Conservation (phyloP, 148 eudicot species). For the Rhododendron simsii region DNA sequence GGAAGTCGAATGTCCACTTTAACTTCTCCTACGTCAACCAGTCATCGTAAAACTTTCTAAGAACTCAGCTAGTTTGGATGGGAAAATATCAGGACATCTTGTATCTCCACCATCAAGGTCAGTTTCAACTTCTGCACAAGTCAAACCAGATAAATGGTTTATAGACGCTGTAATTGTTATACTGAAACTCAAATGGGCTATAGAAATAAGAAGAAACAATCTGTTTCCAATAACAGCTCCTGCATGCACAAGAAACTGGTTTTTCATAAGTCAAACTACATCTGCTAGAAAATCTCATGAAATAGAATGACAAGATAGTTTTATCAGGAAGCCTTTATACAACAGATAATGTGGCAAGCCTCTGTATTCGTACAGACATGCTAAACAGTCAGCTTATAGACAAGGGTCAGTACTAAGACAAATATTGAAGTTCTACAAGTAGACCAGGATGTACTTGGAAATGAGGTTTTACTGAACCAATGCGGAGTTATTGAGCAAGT, state of each 20-base stretch:
- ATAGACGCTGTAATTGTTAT: background rate
- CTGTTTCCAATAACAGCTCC: background rate
- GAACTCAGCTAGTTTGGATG: background rate
- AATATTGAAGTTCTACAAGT: background rate
- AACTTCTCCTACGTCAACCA: background rate
- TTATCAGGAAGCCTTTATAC: background rate
- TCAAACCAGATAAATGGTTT: background rate
- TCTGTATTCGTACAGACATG: background rate
- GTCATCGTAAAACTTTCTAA: background rate
- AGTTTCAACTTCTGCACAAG: background rate
- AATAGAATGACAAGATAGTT: background rate
- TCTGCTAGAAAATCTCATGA: background rate
- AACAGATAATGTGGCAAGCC: background rate
- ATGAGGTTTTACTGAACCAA: background rate
- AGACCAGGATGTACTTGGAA: background rate
- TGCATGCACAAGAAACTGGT: background rate
- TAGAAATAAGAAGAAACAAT: background rate
- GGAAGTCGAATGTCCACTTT: background rate
- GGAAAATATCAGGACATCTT: background rate
- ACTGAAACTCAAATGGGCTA: background rate
- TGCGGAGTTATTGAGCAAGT: background rate
- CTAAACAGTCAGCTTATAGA: background rate
- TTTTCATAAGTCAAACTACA: background rate
- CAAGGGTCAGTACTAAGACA: background rate
- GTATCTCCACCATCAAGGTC: background rate